Conservation (phyloP, 306 rosid genomes). For the Mimosa pudica region DNA sequence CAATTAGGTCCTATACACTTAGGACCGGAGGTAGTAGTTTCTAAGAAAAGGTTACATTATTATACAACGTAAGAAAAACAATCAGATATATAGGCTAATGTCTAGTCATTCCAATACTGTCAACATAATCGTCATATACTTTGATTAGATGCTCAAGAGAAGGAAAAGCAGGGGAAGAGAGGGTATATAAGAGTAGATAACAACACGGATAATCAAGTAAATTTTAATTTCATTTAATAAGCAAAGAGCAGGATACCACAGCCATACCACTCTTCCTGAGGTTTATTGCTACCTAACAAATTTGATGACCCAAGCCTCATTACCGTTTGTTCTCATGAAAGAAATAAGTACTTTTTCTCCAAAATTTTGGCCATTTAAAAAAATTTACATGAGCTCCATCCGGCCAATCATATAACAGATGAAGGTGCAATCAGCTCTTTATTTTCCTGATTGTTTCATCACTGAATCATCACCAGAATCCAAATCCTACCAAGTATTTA, state of each 20-base stretch:
- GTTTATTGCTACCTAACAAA: constrained; percentile 21
- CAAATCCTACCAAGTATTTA: constrained; percentile 71
- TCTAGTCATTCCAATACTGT: constrained; percentile 17
- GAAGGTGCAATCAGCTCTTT: not conserved
- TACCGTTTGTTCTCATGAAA: not conserved
- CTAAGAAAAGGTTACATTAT: not conserved
- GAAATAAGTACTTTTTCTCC: not conserved
- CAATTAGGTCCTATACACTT: no score
- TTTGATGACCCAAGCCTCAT: constrained; percentile 22
- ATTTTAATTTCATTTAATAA: constrained; percentile 22
- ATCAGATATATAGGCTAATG: not conserved
- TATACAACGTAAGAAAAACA: not conserved
- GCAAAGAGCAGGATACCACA: not conserved
- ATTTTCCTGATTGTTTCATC: constrained; percentile 7
- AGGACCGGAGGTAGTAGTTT: no score
- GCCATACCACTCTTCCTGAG: constrained; percentile 8
- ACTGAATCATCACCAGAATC: constrained; percentile 41
- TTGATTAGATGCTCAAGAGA: not conserved
- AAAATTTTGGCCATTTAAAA: constrained; percentile 1
- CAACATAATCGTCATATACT: not conserved
- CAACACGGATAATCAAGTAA: not conserved
- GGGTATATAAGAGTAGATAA: not conserved
- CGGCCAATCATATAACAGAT: constrained; percentile 1
- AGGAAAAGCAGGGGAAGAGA: not conserved
- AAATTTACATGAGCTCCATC: not conserved